Conservation (phyloP, 2,329 filamentous ascomycete genomes). For the Lachnellula willkommii region DNA sequence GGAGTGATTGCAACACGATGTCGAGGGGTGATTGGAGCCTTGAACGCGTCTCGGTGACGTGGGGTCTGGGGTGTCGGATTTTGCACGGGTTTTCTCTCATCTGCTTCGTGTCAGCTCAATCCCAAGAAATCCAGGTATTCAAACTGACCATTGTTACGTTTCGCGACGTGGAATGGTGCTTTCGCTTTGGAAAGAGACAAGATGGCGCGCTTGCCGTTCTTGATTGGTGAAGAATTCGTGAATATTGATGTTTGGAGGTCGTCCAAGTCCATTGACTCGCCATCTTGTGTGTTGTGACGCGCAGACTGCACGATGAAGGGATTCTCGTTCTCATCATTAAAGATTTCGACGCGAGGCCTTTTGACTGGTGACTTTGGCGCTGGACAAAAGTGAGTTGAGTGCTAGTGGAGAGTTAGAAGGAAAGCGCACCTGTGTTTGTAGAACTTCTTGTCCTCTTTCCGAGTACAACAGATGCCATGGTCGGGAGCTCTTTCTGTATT, state of each 20-base stretch:
- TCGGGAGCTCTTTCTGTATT: conserved; percentile 14
- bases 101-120: conserved; percentile 27
- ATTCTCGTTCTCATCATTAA: conserved; percentile 65
- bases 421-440: conserved; percentile 33
- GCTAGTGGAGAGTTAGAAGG: conserved; percentile 4
- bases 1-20: conserved; percentile 76
- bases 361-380: conserved; percentile 35
- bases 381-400: conserved; percentile 14
- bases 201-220: conserved; percentile 41
- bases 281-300: conserved; percentile 33
- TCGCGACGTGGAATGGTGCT: conserved; percentile 6
- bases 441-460: conserved; percentile 43
- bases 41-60: conserved; percentile 72
- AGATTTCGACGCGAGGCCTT: conserved; percentile 36
- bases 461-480: conserved; percentile 36
- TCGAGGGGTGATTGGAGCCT: conserved; percentile 70
- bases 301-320: conserved; percentile 40
- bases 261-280: conserved; percentile 41
- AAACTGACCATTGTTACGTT: conserved; percentile 4
- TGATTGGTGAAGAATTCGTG: conserved; percentile 37
- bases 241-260: conserved; percentile 27
- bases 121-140: neutral
- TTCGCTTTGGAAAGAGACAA: conserved; percentile 43
- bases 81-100: conserved; percentile 42
- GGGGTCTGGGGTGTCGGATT: conserved; percentile 68